Evolutionary conservation across 208 protist species (phyloP).

Genomic region (Tritrichomonas musculus): DNA sequence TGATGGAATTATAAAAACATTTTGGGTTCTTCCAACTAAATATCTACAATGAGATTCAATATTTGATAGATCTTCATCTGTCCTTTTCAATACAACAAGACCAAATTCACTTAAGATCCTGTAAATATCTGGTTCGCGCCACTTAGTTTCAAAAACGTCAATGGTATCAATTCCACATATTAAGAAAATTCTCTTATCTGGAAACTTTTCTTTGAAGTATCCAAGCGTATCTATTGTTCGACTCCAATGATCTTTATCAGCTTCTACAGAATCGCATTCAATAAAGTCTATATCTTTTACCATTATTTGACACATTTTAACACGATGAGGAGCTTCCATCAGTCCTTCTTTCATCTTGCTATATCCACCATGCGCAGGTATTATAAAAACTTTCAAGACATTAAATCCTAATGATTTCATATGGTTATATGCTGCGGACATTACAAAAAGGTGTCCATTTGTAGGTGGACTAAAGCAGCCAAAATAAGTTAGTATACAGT

Average conservation of each 20-base stretch:
- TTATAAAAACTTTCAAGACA: not conserved
- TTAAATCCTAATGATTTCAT: not conserved
- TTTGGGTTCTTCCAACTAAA: too few relatives aligned
- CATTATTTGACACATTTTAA: not conserved
- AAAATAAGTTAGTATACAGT: not conserved
- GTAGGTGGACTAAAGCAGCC: constrained; percentile 15
- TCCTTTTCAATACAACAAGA: not conserved
- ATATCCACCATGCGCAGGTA: constrained; percentile 21
- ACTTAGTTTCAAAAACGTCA: not conserved
- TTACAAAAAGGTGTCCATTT: not conserved
- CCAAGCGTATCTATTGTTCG: not conserved
- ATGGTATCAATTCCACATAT: not conserved
- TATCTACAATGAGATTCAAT: too few relatives aligned
- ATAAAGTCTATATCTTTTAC: not conserved
- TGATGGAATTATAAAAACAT: too few relatives aligned
- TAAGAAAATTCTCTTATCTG: not conserved
- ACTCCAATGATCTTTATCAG: not conserved
- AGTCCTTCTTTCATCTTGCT: not conserved
- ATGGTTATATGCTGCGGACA: not conserved
- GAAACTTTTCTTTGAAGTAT: not conserved
- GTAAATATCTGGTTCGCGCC: not conserved
- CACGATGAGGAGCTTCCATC: not conserved
- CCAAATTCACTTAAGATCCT: not conserved
- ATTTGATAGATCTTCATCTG: too few relatives aligned
- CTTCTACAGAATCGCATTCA: not conserved